phyloP scores from a whole-genome alignment of 2,329 filamentous ascomycete genomes.

The Coniochaeta hoffmannii region DNA sequence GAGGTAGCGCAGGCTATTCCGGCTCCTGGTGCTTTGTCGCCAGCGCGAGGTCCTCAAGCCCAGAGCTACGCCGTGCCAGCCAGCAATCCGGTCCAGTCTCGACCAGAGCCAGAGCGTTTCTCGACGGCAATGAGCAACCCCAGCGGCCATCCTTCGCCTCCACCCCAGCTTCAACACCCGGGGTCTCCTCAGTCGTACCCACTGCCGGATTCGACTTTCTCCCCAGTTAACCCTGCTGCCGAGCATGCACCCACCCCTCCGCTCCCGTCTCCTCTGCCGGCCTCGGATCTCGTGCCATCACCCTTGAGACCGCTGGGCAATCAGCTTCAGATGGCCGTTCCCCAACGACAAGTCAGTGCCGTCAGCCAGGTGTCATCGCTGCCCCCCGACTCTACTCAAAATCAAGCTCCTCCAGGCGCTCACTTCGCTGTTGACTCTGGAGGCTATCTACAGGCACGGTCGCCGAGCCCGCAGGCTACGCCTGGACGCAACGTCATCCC shows the following conservation, averaged over 20 bases:
- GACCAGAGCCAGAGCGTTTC: conserved; percentile 8
- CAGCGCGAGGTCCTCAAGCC: neutral
- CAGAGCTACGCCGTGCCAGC: neutral
- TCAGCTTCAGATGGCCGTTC: conserved; percentile 8
- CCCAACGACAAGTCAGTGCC: conserved; percentile 18
- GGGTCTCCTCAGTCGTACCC: conserved; percentile 11
- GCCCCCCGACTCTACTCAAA: neutral
- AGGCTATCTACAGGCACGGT: neutral
- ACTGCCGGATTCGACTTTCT: conserved; percentile 13
- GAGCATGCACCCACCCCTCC: neutral
- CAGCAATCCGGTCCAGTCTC: neutral
- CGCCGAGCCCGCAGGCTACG: conserved; percentile 11
- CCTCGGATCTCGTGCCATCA: neutral
- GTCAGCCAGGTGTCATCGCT: conserved; percentile 18
- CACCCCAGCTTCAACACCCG: conserved; percentile 11
- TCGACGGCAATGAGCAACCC: conserved; percentile 4
- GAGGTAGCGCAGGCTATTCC: conserved; percentile 4
- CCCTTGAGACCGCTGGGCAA: conserved; percentile 7
- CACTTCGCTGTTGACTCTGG: neutral
- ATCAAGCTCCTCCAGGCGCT: neutral
- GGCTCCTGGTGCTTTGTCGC: conserved; percentile 5
- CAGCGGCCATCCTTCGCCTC: conserved; percentile 4
- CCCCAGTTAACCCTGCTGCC: conserved; percentile 12
- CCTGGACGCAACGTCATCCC: conserved; percentile 14
- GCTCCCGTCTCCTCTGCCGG: conserved; percentile 7